Evolutionary conservation across 192 early-diverging fungal genomes (phyloP).

Genomic region (Rhizoclosmatium sp.): DNA sequence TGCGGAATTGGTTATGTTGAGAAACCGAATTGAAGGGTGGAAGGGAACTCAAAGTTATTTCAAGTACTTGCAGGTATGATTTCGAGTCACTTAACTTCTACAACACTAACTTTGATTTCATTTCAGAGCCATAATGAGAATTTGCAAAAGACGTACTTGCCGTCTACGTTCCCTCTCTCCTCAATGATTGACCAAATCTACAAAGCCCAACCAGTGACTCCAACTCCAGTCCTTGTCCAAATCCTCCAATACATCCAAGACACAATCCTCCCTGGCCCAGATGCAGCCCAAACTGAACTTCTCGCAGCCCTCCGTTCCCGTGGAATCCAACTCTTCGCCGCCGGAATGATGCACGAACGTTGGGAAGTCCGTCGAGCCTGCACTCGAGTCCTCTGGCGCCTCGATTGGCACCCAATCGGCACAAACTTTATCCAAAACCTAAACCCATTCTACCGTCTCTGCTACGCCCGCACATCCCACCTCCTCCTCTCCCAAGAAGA

Average conservation of each 20-base stretch:
- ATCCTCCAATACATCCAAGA: constrained; percentile 21
- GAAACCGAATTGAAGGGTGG: constrained; percentile 89
- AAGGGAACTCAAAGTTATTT: constrained; percentile 6
- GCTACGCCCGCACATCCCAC: constrained; percentile 14
- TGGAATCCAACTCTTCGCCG: constrained; percentile 53
- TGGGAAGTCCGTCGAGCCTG: constrained; percentile 69
- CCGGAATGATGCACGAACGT: constrained; percentile 80
- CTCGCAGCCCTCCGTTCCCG: not conserved
- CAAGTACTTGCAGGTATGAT: constrained; percentile 1
- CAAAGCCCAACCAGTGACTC: not conserved
- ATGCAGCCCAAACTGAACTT: constrained; percentile 16
- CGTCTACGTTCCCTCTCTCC: constrained; percentile 1
- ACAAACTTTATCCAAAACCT: constrained; percentile 14
- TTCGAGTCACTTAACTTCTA: not conserved
- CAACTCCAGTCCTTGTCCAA: constrained; percentile 8
- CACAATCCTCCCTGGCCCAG: constrained; percentile 16
- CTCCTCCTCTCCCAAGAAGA: constrained; percentile 19
- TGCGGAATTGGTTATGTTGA: constrained; percentile 76
- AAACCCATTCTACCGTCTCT: constrained; percentile 31
- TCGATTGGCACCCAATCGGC: constrained; percentile 64
- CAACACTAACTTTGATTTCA: not conserved
- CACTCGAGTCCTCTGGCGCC: constrained; percentile 72
- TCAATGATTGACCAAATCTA: constrained; percentile 4
- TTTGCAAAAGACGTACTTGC: constrained; percentile 16
- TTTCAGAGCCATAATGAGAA: constrained; percentile 6